Evolutionary conservation across 2,329 filamentous ascomycete genomes (phyloP), one percentile per base, ranked within the genome.

Genomic region (Claviceps capensis): DNA sequence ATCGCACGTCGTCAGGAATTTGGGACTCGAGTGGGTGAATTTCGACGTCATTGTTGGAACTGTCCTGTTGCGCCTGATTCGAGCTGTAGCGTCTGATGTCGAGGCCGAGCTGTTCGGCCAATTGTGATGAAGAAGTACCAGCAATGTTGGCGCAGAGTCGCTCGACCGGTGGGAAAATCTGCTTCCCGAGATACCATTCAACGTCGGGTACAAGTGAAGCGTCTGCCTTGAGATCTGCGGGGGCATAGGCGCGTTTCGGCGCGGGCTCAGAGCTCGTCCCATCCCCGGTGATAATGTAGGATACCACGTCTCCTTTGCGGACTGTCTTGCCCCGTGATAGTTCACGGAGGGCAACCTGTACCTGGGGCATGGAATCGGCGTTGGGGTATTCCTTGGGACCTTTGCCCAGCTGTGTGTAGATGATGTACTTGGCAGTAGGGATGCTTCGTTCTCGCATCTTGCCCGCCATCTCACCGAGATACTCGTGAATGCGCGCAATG

Each of bases 161-260:
- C 71, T 98, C 93, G 26, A 98, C 93, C 0, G 93, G 93, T 11
- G 93, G 93, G 69, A 98, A 88, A 54, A 98, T 96, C 68, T 98
- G 93, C 73, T 98, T 98, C 72, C 88, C 85, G 41, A 98, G 81
- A 67, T 98, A 98, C 79, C 90, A 97, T 64, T 98, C 93, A n/a
- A 96, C 79, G 63, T 98, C 93, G 2, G 90, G 88, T 53, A 84
- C 78, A 6, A 98, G 76, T 1, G 74, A 83, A 1, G 84, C 82
- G 58, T 86, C 86, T 16, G 80, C 64, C 63, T 93, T 94, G 54
- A 87, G 72, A 65, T 98, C 93, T 53, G 89, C 84, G 1, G 88
- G 84, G 5, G 86, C 83, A 65, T 88, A 91, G 3, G 93, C 91
- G 58, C 94, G 88, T 70, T 95, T 95, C 22, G 93, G 86, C 2